Percentiles rank a stretch among this genome's conserved stretches.
Evolutionary conservation across 192 early-diverging fungal genomes (phyloP).

Genomic region (Backusella luteola): DNA sequence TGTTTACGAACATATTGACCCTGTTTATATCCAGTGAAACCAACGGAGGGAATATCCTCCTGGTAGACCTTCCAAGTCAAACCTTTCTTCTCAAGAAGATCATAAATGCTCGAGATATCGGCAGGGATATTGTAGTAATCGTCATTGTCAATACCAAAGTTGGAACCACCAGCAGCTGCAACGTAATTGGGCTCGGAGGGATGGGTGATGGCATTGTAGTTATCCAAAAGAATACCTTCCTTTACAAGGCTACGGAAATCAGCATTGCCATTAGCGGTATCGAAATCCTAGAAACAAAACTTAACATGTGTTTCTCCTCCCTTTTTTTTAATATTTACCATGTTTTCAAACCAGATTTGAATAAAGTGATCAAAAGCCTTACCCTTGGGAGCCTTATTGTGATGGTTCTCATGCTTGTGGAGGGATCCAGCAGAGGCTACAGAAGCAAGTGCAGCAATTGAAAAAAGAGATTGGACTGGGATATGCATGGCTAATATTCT

Average conservation of each 20-base stretch:
- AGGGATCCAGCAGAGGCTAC: constrained; percentile 6
- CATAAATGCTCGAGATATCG: constrained; percentile 31
- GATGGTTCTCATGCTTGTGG: neutral
- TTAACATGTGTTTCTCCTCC: too few relatives aligned
- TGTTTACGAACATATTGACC: constrained; percentile 32
- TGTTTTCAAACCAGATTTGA: constrained; percentile 32
- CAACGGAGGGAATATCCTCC: constrained; percentile 25
- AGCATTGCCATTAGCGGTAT: neutral
- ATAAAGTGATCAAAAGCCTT: constrained; percentile 29
- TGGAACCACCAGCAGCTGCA: constrained; percentile 50
- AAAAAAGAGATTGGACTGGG: constrained; percentile 13
- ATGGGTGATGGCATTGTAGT: constrained; percentile 38
- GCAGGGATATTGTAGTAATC: constrained; percentile 40
- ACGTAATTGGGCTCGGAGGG: constrained; percentile 79
- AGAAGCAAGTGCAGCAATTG: constrained; percentile 12
- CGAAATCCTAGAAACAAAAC: neutral
- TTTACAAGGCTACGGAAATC: neutral
- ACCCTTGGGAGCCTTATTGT: constrained; percentile 7
- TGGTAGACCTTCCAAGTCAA: constrained; percentile 36
- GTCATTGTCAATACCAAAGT: constrained; percentile 47
- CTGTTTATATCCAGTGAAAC: constrained; percentile 24
- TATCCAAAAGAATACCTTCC: constrained; percentile 3
- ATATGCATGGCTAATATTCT: constrained; percentile 1
- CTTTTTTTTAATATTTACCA: neutral
- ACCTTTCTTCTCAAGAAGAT: constrained; percentile 28